Conservation (phyloP, 225 moss, liverwort and hornwort genomes). For the Antitrichia curtipendula region DNA sequence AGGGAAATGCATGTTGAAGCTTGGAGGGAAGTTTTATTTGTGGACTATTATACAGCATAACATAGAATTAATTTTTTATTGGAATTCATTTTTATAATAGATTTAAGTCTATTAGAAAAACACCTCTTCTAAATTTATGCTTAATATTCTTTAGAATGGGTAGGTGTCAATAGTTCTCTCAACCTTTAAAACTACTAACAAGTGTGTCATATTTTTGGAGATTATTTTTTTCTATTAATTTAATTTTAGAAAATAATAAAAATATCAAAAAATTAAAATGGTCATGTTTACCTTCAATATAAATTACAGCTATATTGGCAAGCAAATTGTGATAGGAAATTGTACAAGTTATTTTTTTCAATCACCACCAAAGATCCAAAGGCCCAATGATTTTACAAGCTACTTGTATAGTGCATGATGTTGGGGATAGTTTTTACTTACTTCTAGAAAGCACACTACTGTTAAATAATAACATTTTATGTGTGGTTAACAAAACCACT, state of each 20-base stretch:
- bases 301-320: not conserved
- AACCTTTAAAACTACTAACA: not conserved
- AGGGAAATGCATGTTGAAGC: not conserved
- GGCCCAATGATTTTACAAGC: not conserved
- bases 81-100: not conserved
- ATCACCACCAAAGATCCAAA: not conserved
- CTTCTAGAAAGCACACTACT: too few species aligned
- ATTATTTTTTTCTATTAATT: not conserved
- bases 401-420: too few species aligned
- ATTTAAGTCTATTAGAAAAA: too few species aligned
- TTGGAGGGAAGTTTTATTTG: not conserved
- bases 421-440: too few species aligned
- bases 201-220: not conserved
- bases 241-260: not conserved
- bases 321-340: too few species aligned
- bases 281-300: not conserved
- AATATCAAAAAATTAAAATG: not conserved
- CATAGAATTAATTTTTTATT: not conserved
- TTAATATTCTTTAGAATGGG: not conserved
- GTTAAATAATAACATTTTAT: not conserved
- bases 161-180: not conserved
- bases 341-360: not conserved
- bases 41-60: accelerated
- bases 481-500: not conserved
- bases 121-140: too few species aligned